Evolutionary conservation across 176 grass and related monocot species (phyloP).

Genomic region (Carex cristatella): DNA sequence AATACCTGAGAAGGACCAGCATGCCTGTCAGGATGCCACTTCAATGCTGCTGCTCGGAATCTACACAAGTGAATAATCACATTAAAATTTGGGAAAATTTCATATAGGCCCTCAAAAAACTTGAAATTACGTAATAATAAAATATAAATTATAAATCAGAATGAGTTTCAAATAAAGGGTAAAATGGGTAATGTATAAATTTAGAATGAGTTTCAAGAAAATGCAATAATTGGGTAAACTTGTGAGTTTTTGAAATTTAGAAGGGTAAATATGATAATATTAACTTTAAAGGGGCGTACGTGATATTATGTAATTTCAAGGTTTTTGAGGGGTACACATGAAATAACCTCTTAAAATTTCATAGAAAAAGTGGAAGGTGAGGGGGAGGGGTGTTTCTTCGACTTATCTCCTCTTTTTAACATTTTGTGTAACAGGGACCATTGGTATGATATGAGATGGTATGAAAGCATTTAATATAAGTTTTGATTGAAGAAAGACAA

Average conservation of each 20-base stretch:
- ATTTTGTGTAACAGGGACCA: background rate
- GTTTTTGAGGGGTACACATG: no score
- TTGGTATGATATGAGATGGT: background rate
- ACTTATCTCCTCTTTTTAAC: background rate
- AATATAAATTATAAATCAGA: no score
- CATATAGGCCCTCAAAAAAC: no score
- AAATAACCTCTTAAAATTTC: background rate
- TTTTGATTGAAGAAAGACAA: background rate
- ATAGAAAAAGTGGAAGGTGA: background rate
- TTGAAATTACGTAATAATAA: no score
- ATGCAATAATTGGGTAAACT: no score
- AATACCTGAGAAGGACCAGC: slow-evolving; percentile 66
- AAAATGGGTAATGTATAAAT: no score
- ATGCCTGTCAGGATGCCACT: slow-evolving; percentile 96
- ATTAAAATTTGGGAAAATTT: background rate
- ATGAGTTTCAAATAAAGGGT: no score
- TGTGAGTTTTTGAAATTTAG: no score
- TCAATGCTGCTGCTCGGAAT: slow-evolving; percentile 62
- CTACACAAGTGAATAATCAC: slow-evolving; percentile 27
- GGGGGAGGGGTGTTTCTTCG: background rate
- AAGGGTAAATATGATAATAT: no score
- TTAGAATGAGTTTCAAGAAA: no score
- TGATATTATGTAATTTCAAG: no score
- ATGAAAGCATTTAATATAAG: background rate
- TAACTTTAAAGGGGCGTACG: no score